Conservation (phyloP, 2,329 filamentous ascomycete species). For the Metarhizium robertsii region DNA sequence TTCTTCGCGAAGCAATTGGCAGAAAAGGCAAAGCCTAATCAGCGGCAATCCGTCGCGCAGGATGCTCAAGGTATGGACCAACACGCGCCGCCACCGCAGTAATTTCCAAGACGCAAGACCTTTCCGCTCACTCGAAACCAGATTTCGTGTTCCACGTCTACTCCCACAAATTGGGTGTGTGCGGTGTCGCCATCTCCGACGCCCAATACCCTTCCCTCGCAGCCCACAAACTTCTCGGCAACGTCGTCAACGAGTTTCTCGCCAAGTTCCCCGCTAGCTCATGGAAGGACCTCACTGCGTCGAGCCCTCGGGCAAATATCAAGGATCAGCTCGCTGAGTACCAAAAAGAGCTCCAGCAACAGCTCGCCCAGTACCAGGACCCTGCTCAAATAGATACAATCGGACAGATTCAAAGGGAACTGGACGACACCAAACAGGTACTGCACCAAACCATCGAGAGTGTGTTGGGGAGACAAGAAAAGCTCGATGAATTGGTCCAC, state of each 20-base stretch:
- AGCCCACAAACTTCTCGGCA: constrained; percentile 78
- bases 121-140: constrained; percentile 6
- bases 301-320: constrained; percentile 48
- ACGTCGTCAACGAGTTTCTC: constrained; percentile 81
- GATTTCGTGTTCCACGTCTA: constrained; percentile 74
- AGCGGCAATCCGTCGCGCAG: constrained; percentile 65
- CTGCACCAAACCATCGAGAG: constrained; percentile 95
- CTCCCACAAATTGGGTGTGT: constrained; percentile 63
- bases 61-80: constrained; percentile 58
- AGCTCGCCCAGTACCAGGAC: constrained; percentile 68
- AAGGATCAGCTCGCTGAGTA: constrained; percentile 38
- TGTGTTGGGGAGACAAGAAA: constrained; percentile 81
- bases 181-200: constrained; percentile 69
- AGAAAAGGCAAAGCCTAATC: constrained; percentile 70
- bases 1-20: constrained; percentile 83
- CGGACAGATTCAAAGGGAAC: constrained; percentile 89
- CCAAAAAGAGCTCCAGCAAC: constrained; percentile 24
- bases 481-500: constrained; percentile 86
- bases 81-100: background rate
- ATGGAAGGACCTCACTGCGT: constrained; percentile 50
- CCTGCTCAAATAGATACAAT: constrained; percentile 85
- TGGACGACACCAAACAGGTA: constrained; percentile 96
- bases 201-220: constrained; percentile 68
- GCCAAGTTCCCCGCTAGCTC: constrained; percentile 61
- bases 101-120: background rate